A percentile compares a stretch with the other conserved stretches of the same genome.
phyloP scores from a whole-genome alignment of 1,139 yeast genomes.

The Suhomyces atakaporum region DNA sequence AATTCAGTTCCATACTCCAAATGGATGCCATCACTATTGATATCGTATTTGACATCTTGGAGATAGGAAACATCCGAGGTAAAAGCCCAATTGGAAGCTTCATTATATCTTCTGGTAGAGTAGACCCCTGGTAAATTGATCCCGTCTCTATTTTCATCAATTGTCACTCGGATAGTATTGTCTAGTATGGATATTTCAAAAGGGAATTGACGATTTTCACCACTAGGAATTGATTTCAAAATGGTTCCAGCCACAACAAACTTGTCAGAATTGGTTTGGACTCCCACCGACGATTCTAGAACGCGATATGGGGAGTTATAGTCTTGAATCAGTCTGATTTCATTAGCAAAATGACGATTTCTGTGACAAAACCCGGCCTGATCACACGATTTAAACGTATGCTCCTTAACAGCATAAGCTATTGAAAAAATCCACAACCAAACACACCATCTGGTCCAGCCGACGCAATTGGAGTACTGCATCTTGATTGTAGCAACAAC shows the following conservation, averaged over 20 bases:
- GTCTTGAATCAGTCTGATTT: constrained; percentile 31
- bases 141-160: constrained; percentile 55
- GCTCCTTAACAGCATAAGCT: constrained; percentile 58
- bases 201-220: constrained; percentile 45
- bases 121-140: constrained; percentile 23
- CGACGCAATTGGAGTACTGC: constrained; percentile 4
- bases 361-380: constrained; percentile 86
- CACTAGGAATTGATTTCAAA: constrained; percentile 38
- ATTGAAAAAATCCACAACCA: constrained; percentile 5
- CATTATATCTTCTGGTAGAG: constrained; percentile 54
- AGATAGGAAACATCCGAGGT: constrained; percentile 19
- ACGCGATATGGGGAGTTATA: constrained; percentile 56
- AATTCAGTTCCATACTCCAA: constrained; percentile 43
- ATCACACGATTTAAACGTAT: constrained; percentile 76
- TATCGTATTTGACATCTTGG: constrained; percentile 12
- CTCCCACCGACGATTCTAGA: constrained; percentile 38
- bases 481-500: no score
- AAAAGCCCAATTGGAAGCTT: constrained; percentile 64
- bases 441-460: constrained; percentile 8
- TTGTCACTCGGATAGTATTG: constrained; percentile 56
- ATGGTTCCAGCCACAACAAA: constrained; percentile 46
- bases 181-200: constrained; percentile 59
- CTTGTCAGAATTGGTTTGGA: constrained; percentile 21
- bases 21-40: constrained; percentile 23
- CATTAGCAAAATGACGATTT: constrained; percentile 68